A percentile compares a stretch with the other conserved stretches of the same genome.
These are phyloP conservation scores for Suhomyces prunicola DNA, from an alignment of 805 yeast genomes.

Conservation along the genomic window DNA sequence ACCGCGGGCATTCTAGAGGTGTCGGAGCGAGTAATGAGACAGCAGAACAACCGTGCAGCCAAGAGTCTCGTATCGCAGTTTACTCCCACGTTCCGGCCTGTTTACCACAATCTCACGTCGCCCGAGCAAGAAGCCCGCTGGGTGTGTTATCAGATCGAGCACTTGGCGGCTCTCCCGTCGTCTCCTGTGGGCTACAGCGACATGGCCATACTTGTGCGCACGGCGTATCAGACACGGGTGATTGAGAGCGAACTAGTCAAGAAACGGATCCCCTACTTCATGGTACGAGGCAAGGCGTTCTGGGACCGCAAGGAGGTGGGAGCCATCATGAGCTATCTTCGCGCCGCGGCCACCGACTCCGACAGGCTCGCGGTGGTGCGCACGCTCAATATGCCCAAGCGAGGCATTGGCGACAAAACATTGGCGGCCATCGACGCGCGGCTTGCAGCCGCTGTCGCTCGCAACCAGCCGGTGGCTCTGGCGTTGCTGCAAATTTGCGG, in stretches of 20 bases:
- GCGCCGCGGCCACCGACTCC: constrained; percentile 54
- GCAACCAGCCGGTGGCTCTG: constrained; percentile 6
- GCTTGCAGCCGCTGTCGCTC: constrained; percentile 1
- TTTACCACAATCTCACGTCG: constrained; percentile 37
- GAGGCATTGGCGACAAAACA: constrained; percentile 65
- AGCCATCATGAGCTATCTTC: constrained; percentile 58
- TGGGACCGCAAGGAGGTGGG: constrained; percentile 76
- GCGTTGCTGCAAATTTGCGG: constrained; percentile 9
- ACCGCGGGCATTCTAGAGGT: constrained; percentile 60
- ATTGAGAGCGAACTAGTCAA: constrained; percentile 63
- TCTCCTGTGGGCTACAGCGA: constrained; percentile 50
- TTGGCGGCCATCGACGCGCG: constrained; percentile 30
- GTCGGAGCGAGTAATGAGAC: constrained; percentile 64
- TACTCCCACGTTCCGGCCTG: constrained; percentile 44
- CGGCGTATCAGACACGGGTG: constrained; percentile 56
- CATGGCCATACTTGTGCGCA: constrained; percentile 68
- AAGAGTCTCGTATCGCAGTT: constrained; percentile 49
- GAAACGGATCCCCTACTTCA: constrained; percentile 57
- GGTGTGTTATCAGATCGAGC: constrained; percentile 54
- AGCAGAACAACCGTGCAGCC: constrained; percentile 47
- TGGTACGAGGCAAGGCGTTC: constrained; percentile 72
- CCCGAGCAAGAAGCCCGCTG: constrained; percentile 55
- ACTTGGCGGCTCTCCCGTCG: constrained; percentile 44
- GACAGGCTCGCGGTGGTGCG: constrained; percentile 62
- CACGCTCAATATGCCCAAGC: constrained; percentile 55